Evolutionary conservation across 768 basidiomycete genomes (phyloP), one percentile per base, ranked within the genome.

Genomic region (Holtermannia corniformis): DNA sequence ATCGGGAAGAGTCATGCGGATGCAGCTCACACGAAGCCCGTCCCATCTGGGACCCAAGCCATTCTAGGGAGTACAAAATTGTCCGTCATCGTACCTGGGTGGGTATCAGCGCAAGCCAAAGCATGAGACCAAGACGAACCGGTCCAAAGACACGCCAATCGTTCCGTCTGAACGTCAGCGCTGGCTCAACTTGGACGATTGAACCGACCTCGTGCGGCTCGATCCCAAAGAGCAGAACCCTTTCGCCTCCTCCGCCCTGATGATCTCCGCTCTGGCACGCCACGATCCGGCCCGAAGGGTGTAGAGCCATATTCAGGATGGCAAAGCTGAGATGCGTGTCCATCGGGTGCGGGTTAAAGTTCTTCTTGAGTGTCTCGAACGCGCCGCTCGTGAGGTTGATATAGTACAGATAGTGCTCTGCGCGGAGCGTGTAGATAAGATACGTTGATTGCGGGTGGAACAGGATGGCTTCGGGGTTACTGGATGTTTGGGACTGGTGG

Each of bases 191-290:
- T 7, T 43, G 2, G 47, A 24, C 3, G 10, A 16, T 23, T 14
- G 20, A 22, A 50, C 61, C 32, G 43, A 62, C 58, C 43, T 63
- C 57, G 13, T 63, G 60, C 3, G 60, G 60, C 20, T 68, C 65
- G 21, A 61, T 45, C 3, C 63, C 67, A 49, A 70, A 72, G 4
- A 72, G 43, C 32, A 72, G 43, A 11, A 72, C 62, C 47, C 70
- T 51, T 43, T 70, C 70, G 1, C 70, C 70, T 0, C 63, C 50
- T 4, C 52, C 57, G 3, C 66, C 67, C n/a, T 64, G 51, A 54
- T 68, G 65, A 59, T 72, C 70, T 0, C 70, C 70, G 12, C 68
- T 70, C 50, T 67, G 65, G 52, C 67, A 72, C 16, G 70, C 70
- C 5, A 72, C 49, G 20, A 72, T 50, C 49, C 52, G 55, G 2